A percentile compares a stretch with the other conserved stretches of the same genome.
These are phyloP conservation scores for Talaromyces wortmannii DNA, from an alignment of 495 filamentous ascomycete genomes.

Conservation along the genomic window DNA sequence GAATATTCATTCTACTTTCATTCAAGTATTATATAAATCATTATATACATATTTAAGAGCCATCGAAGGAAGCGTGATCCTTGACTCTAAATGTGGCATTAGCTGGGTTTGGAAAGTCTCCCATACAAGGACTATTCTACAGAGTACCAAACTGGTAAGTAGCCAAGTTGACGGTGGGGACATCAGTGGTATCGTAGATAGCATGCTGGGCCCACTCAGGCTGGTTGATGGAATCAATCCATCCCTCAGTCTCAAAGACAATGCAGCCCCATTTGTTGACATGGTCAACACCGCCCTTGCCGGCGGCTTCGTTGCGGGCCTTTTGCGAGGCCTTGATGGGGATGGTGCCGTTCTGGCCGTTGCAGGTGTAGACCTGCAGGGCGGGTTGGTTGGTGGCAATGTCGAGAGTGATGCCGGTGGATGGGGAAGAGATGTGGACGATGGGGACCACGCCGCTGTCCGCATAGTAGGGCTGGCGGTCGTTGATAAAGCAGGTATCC, in stretches of 20 bases:
- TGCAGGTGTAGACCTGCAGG: conserved; percentile 73
- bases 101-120: too few species aligned
- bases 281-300: conserved; percentile 26
- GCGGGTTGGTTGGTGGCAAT: conserved; percentile 69
- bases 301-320: conserved; percentile 37
- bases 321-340: conserved; percentile 45
- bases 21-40: neutral
- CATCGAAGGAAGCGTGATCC: too few species aligned
- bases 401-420: conserved; percentile 64
- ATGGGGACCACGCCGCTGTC: conserved; percentile 55
- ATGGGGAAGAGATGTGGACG: conserved; percentile 47
- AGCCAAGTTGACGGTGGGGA: conserved; percentile 57
- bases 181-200: conserved; percentile 55
- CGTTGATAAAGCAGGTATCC: conserved; percentile 66
- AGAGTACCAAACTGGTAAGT: conserved; percentile 52
- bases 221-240: conserved; percentile 78
- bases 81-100: too few species aligned
- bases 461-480: conserved; percentile 53
- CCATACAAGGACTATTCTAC: neutral
- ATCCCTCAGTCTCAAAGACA: conserved; percentile 57
- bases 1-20: conserved; percentile 3
- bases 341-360: conserved; percentile 61
- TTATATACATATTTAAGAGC: conserved; percentile 2
- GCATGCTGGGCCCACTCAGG: conserved; percentile 67
- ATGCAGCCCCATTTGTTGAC: conserved; percentile 64